Percentiles rank a stretch among this genome's conserved stretches.
Conservation (phyloP, 805 yeast species). For the Komagataella pseudopastoris region DNA sequence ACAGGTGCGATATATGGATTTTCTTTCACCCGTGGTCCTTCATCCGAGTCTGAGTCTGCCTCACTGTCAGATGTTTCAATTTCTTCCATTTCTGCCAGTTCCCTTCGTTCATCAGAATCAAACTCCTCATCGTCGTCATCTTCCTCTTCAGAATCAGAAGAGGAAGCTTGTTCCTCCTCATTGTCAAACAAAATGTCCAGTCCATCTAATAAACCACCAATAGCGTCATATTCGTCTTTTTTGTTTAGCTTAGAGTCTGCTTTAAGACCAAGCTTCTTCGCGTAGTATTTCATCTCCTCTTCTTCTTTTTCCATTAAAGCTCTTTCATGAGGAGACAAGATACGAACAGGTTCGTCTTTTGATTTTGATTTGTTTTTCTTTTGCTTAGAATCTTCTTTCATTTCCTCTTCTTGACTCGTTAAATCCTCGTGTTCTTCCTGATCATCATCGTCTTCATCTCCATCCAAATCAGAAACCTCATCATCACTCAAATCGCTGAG, state of each 20-base stretch:
- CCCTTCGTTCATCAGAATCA: slow-evolving; percentile 17
- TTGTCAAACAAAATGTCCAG: slow-evolving; percentile 32
- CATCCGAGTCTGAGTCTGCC: slow-evolving; percentile 12
- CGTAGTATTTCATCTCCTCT: slow-evolving; percentile 69
- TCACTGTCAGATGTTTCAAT: slow-evolving; percentile 12
- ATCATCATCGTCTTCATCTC: slow-evolving; percentile 5
- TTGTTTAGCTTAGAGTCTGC: slow-evolving; percentile 39
- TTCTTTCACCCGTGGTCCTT: slow-evolving; percentile 30
- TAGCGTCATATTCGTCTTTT: slow-evolving; percentile 53
- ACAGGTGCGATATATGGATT: slow-evolving; percentile 69
- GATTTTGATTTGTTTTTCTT: slow-evolving; percentile 3
- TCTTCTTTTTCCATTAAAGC: slow-evolving; percentile 48
- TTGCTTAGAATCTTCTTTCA: slow-evolving; percentile 6
- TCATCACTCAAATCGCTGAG: slow-evolving; percentile 10
- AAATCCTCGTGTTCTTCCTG: slow-evolving; percentile 14
- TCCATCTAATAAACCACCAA: slow-evolving; percentile 78
- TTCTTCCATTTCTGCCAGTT: slow-evolving; percentile 18
- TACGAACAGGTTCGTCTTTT: slow-evolving; percentile 7
- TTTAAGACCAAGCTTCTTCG: slow-evolving; percentile 62
- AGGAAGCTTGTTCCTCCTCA: slow-evolving; percentile 5
- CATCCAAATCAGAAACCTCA: slow-evolving; percentile 2
- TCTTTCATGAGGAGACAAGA: slow-evolving; percentile 28
- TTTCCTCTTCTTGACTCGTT: slow-evolving; percentile 8
- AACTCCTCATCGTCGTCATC: slow-evolving; percentile 11
- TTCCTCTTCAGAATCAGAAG: not conserved